Percentiles rank a stretch among this genome's conserved stretches.
Evolutionary conservation across 2,329 filamentous ascomycete genomes (phyloP).

Genomic region (Colletotrichum eremochloae): DNA sequence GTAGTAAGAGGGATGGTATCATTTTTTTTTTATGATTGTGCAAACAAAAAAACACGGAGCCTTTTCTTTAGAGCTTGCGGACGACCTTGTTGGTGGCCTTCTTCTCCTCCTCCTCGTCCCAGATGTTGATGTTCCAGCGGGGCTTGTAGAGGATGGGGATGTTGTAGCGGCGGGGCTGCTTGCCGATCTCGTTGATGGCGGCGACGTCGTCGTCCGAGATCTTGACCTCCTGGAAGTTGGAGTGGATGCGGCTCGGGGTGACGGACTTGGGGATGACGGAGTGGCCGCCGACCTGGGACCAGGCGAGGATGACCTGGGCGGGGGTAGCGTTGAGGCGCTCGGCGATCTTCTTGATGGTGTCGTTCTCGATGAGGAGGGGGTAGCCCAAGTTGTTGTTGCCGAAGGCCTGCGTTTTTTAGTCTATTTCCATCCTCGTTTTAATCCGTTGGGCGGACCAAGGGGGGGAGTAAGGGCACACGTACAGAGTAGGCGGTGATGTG

Average conservation of each 20-base stretch:
- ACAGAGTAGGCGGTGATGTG: constrained; percentile 75
- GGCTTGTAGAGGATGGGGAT: constrained; percentile 58
- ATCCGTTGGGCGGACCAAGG: background rate
- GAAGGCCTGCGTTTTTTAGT: constrained; percentile 49
- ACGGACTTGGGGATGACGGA: constrained; percentile 83
- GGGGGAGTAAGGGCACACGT: background rate
- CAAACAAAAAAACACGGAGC: background rate
- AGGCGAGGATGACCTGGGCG: constrained; percentile 67
- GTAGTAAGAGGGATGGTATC: constrained; percentile 26
- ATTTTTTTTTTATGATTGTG: background rate
- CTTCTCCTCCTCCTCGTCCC: constrained; percentile 66
- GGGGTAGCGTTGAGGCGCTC: constrained; percentile 59
- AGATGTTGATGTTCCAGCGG: constrained; percentile 69
- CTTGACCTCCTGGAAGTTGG: constrained; percentile 78
- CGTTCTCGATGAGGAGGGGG: constrained; percentile 70
- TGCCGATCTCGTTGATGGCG: constrained; percentile 72
- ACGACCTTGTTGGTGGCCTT: constrained; percentile 62
- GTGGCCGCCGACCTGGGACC: constrained; percentile 71
- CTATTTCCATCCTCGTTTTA: too few species aligned
- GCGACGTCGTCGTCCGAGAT: constrained; percentile 70
- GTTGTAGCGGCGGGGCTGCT: constrained; percentile 61
- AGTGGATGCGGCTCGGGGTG: constrained; percentile 74
- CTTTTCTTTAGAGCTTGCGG: constrained; percentile 45
- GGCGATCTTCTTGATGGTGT: constrained; percentile 68
- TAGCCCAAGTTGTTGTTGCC: constrained; percentile 60